Evolutionary conservation across 1,284 basidiomycete genomes (phyloP).

Genomic region (Flammula alnicola): DNA sequence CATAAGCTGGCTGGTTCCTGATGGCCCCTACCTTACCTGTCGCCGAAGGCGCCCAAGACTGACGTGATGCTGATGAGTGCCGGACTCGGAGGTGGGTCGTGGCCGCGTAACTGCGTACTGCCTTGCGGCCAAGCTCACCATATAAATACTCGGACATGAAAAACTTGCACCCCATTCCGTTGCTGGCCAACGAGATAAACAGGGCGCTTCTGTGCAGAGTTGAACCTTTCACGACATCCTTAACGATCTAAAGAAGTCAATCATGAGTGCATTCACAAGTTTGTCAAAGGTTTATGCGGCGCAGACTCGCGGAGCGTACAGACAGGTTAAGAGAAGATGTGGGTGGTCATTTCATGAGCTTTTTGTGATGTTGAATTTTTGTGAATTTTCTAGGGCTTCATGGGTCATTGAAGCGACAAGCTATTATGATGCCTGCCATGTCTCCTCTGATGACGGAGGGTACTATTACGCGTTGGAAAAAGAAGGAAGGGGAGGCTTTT

Average conservation of each 20-base stretch:
- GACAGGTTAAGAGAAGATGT: constrained; percentile 26
- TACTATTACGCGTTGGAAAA: constrained; percentile 46
- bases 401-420: constrained; percentile 37
- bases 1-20: no score
- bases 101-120: no score
- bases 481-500: constrained; percentile 49
- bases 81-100: no score
- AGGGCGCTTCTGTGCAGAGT: neutral
- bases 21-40: no score
- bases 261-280: constrained; percentile 23
- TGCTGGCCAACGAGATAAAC: constrained; percentile 27
- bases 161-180: constrained; percentile 26
- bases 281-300: constrained; percentile 27
- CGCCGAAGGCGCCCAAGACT: no score
- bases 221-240: neutral
- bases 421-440: constrained; percentile 52
- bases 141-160: no score
- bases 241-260: neutral
- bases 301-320: constrained; percentile 22
- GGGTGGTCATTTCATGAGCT: constrained; percentile 6
- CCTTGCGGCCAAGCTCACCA: no score
- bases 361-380: neutral
- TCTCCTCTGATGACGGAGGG: constrained; percentile 51
- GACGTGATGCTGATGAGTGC: no score
- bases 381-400: constrained; percentile 35